phyloP scores from a whole-genome alignment of 768 basidiomycete species.

The Amanita pallidorosea region DNA sequence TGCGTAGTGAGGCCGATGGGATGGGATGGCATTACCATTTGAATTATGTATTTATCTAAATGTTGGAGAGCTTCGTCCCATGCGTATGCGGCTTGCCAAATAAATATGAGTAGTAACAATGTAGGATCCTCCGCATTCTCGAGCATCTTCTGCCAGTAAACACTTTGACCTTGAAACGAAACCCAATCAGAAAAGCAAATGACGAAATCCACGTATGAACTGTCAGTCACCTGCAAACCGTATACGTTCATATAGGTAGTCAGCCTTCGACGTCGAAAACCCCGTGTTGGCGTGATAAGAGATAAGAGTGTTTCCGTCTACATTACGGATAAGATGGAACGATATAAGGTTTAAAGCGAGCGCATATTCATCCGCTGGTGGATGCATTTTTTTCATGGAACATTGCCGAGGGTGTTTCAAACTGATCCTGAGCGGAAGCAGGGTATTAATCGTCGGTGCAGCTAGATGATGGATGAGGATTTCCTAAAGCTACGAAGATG shows the following conservation, averaged over 20 bases:
- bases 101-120: slow-evolving; percentile 38
- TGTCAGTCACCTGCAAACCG: slow-evolving; percentile 33
- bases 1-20: too few species aligned
- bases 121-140: slow-evolving; percentile 39
- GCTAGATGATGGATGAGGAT: neutral
- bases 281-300: slow-evolving; percentile 34
- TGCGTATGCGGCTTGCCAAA: slow-evolving; percentile 53
- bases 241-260: slow-evolving; percentile 34
- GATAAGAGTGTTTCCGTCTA: slow-evolving; percentile 35
- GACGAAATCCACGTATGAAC: neutral
- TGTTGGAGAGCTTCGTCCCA: slow-evolving; percentile 52
- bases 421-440: slow-evolving; percentile 20
- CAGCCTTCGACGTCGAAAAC: slow-evolving; percentile 27
- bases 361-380: slow-evolving; percentile 14
- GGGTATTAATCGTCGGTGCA: slow-evolving; percentile 23
- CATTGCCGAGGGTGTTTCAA: neutral
- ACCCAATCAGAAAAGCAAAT: neutral
- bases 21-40: slow-evolving; percentile 24
- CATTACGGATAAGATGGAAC: slow-evolving; percentile 35
- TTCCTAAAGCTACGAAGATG: neutral
- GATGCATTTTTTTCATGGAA: neutral
- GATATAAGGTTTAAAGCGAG: slow-evolving; percentile 38
- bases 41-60: slow-evolving; percentile 39
- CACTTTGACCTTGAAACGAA: slow-evolving; percentile 23
- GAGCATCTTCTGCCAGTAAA: slow-evolving; percentile 36